phyloP scores from a whole-genome alignment of 2,329 filamentous ascomycete genomes.

The Microdochium trichocladiopsis region DNA sequence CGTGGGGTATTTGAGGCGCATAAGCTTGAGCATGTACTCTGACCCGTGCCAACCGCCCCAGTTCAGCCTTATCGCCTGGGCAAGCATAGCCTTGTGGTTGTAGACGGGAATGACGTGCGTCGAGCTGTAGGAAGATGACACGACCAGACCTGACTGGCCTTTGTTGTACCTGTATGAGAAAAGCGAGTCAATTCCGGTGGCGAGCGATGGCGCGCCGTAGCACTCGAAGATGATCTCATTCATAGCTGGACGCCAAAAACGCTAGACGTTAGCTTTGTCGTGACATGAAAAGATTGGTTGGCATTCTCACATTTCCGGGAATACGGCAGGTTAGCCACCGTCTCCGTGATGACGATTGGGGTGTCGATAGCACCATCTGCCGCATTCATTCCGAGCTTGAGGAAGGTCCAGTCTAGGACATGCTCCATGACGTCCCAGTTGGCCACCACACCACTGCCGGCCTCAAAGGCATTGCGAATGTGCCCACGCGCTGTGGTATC shows the following conservation, averaged over 20 bases:
- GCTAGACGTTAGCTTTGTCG: constrained; percentile 6
- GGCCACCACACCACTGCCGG: constrained; percentile 82
- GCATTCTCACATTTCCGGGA: constrained; percentile 67
- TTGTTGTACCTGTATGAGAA: constrained; percentile 94
- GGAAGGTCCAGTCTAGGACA: constrained; percentile 86
- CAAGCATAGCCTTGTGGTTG: constrained; percentile 75
- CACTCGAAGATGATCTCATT: constrained; percentile 96
- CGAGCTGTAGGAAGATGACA: constrained; percentile 87
- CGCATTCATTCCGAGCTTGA: constrained; percentile 84
- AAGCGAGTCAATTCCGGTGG: constrained; percentile 92
- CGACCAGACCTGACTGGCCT: constrained; percentile 77
- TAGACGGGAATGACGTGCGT: constrained; percentile 94
- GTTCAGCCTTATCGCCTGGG: constrained; percentile 81
- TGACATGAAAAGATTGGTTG: background rate
- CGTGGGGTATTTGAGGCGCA: constrained; percentile 84
- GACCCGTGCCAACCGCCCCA: constrained; percentile 90
- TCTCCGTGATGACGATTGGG: constrained; percentile 92
- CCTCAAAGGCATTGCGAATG: constrained; percentile 84
- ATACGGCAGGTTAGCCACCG: constrained; percentile 85
- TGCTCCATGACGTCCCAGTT: constrained; percentile 99
- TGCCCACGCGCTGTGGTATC: constrained; percentile 91
- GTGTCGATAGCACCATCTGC: constrained; percentile 69
- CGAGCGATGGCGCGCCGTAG: constrained; percentile 82
- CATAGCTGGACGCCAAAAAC: constrained; percentile 60
- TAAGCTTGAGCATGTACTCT: constrained; percentile 85